Conservation (phyloP, 768 basidiomycete genomes). For the Mycena capillaripes region DNA sequence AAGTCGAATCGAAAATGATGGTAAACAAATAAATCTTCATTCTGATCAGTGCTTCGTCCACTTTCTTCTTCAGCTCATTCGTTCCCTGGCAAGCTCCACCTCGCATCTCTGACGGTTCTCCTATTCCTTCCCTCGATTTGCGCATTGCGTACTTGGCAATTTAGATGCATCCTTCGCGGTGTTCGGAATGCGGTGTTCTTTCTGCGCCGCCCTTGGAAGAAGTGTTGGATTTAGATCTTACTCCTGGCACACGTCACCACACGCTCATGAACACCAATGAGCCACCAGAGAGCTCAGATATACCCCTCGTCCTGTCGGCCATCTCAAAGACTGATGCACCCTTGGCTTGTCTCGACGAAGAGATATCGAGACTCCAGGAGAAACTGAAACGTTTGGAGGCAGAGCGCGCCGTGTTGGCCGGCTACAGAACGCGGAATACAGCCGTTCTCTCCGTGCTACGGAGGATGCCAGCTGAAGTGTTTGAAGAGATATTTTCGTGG, state of each 20-base stretch:
- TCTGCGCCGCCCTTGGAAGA: too few relatives aligned
- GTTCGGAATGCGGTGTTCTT: neutral
- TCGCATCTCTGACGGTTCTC: too few relatives aligned
- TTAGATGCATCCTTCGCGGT: neutral
- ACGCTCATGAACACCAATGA: neutral
- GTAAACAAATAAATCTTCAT: too few relatives aligned
- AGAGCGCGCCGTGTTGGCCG: neutral
- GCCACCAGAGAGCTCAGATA: neutral
- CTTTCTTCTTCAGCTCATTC: too few relatives aligned
- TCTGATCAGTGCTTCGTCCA: too few relatives aligned
- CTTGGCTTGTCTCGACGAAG: neutral
- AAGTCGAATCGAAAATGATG: too few relatives aligned
- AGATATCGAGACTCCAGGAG: neutral
- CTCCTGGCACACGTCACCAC: neutral
- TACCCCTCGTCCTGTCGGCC: neutral
- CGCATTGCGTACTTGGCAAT: too few relatives aligned
- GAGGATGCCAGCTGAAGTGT: constrained; percentile 5
- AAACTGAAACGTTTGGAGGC: neutral
- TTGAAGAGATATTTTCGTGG: neutral
- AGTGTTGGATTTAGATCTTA: neutral
- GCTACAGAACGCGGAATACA: neutral
- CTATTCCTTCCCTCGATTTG: too few relatives aligned
- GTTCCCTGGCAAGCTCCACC: too few relatives aligned
- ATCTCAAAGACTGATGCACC: neutral
- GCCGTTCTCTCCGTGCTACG: constrained; percentile 5